Base-by-base conservation (phyloP, 441 rosid species). In the Metrosideros polymorpha region DNA sequence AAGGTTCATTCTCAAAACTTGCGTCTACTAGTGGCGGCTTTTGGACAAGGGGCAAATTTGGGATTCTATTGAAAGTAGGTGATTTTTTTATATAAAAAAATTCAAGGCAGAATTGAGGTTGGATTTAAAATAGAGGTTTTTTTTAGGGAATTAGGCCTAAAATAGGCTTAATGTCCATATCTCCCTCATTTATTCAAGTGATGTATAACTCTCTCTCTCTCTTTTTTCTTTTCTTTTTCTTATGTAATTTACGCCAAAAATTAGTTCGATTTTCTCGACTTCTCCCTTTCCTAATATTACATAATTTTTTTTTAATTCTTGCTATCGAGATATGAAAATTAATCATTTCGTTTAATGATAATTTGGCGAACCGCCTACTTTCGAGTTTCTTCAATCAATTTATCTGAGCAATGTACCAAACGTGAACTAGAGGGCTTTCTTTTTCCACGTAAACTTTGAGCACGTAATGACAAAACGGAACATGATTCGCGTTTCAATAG, bases 81-180 rank as follows among this genome's bases (percentile, higher is more conserved):
- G 10, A 15, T 59, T 29, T 59, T 59, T 29, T 18, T 29, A 4
- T 2, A 6, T 5, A 0, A 29, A 29, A 14, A 29, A 15, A 7
- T 0, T 59, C 0, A 0, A 0, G 29, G 39, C 17, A 59, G 5
- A 59, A 59, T 3, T 15, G 3, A 29, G 14, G 15, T 29, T 59
- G 4, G 22, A 59, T 7, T 17, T 29, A 59, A 7, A 59, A 6
- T 59, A 29, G 71, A 30, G 39, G 71, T 2, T 14, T 59, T 59
- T 52, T 29, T 17, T 29, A 15, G 3, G 71, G 7, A 29, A 29
- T 29, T 59, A 59, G 19, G 71, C 39, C 39, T 29, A 59, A 59
- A 27, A n/a, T 27, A 45, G 49, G 49, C 10, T 50, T 12, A 29
- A 59, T 32, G 15, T 29, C 71, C 39, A 30, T 29, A 29, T 29